Conservation (phyloP, 192 early-diverging fungal genomes). For the Backusella luteola region DNA sequence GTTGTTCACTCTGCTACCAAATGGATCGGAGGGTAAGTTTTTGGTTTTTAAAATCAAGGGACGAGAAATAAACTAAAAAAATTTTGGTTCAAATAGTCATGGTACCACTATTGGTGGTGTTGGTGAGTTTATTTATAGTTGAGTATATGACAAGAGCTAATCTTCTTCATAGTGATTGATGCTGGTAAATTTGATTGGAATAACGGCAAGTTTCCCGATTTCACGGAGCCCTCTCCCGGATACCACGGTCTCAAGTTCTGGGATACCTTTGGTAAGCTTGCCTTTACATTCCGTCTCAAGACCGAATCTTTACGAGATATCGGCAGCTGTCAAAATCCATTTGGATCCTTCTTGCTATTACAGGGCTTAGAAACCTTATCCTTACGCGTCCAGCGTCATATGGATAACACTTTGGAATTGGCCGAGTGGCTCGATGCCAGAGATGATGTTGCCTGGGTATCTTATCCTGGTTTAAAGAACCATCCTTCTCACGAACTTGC, state of each 20-base stretch:
- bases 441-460: conserved; percentile 80
- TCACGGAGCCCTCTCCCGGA: conserved; percentile 80
- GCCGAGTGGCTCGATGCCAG: conserved; percentile 77
- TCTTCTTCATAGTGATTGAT: conserved; percentile 61
- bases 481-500: conserved; percentile 81
- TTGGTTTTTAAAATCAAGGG: too few species aligned
- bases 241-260: conserved; percentile 89
- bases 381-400: conserved; percentile 83
- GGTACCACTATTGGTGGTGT: conserved; percentile 92
- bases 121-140: conserved; percentile 9
- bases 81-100: conserved; percentile 60
- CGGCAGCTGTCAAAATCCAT: conserved; percentile 83
- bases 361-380: conserved; percentile 93
- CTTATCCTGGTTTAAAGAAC: conserved; percentile 79
- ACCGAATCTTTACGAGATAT: conserved; percentile 86
- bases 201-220: conserved; percentile 84
- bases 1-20: conserved; percentile 92
- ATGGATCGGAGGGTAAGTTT: conserved; percentile 67
- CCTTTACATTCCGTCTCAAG: conserved; percentile 76
- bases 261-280: conserved; percentile 81
- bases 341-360: conserved; percentile 82
- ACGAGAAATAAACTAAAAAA: neutral
- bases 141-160: neutral
- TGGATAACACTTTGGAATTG: conserved; percentile 74
- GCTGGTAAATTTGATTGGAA: conserved; percentile 86